A percentile compares a stretch with the other conserved stretches of the same genome.
These are phyloP conservation scores for Abortiporus biennis DNA, from an alignment of 1,284 basidiomycete species.

Conservation along the genomic window DNA sequence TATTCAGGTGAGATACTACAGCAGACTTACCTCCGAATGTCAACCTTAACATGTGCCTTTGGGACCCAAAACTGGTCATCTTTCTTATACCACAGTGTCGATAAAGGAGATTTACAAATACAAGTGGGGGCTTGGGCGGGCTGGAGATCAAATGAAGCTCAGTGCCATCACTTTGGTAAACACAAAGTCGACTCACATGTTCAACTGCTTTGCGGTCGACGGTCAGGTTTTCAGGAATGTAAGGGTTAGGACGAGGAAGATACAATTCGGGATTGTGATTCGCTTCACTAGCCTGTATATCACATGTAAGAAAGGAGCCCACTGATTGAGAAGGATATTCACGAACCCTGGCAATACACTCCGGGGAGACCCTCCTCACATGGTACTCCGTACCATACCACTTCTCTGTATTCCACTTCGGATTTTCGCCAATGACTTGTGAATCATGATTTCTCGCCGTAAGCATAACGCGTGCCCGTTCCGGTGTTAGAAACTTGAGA, in stretches of 20 bases:
- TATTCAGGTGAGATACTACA: not conserved
- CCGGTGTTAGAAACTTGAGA: conserved; percentile 20
- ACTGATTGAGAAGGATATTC: too few relatives aligned
- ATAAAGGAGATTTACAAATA: conserved; percentile 13
- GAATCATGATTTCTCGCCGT: conserved; percentile 30
- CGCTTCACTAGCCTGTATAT: conserved; percentile 24
- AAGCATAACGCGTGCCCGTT: conserved; percentile 39
- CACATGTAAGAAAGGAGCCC: too few relatives aligned
- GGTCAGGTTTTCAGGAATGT: conserved; percentile 48
- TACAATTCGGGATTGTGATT: conserved; percentile 15
- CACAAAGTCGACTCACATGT: conserved; percentile 12
- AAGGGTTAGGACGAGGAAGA: conserved; percentile 37
- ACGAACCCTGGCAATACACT: too few relatives aligned
- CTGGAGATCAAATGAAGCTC: conserved; percentile 9
- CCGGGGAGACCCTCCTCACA: conserved; percentile 31
- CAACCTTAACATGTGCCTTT: conserved; percentile 19
- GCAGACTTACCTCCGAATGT: conserved; percentile 17
- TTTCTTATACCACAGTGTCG: conserved; percentile 24
- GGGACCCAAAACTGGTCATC: conserved; percentile 28
- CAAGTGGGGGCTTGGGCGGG: conserved; percentile 16
- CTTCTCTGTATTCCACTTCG: conserved; percentile 37
- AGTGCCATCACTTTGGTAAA: not conserved
- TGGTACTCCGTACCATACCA: conserved; percentile 52
- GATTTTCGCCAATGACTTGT: conserved; percentile 27
- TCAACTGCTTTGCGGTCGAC: conserved; percentile 47